Conservation (phyloP, 805 yeast species). For the Tetrapisispora nanseiensis region DNA sequence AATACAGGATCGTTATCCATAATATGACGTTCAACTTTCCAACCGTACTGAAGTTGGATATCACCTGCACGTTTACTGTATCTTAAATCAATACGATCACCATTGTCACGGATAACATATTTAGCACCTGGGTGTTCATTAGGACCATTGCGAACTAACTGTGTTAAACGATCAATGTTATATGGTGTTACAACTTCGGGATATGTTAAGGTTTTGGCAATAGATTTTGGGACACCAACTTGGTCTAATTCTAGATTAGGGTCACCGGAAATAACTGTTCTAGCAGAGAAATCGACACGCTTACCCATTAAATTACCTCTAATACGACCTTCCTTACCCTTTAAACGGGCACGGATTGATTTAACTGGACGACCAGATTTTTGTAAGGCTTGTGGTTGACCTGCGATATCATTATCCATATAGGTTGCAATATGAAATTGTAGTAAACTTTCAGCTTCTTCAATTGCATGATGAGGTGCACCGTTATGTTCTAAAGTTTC, state of each 20-base stretch:
- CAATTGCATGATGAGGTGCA: conserved; percentile 95
- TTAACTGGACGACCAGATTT: conserved; percentile 98
- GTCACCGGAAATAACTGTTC: conserved; percentile 98
- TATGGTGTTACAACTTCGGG: conserved; percentile 98
- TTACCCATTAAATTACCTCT: conserved; percentile 99
- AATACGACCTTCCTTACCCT: conserved; percentile 98
- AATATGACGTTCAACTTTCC: conserved; percentile 98
- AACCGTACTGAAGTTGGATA: conserved; percentile 93
- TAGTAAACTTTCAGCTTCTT: conserved; percentile 87
- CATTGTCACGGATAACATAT: conserved; percentile 94
- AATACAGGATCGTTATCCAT: conserved; percentile 97
- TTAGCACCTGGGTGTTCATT: conserved; percentile 99
- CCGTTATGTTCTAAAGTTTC: conserved; percentile 97
- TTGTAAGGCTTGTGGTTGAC: conserved; percentile 98
- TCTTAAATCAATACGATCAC: conserved; percentile 95
- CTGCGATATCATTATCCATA: conserved; percentile 99
- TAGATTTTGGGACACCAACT: conserved; percentile 96
- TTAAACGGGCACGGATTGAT: conserved; percentile 96
- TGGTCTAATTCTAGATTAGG: conserved; percentile 96
- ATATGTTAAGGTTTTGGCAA: conserved; percentile 89
- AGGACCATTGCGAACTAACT: conserved; percentile 93
- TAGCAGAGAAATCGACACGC: conserved; percentile 97
- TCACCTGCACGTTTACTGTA: conserved; percentile 98
- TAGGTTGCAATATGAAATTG: conserved; percentile 98
- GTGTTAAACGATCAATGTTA: conserved; percentile 87